Conservation (phyloP, 176 grass and related monocot species). For the Guadua angustifolia region DNA sequence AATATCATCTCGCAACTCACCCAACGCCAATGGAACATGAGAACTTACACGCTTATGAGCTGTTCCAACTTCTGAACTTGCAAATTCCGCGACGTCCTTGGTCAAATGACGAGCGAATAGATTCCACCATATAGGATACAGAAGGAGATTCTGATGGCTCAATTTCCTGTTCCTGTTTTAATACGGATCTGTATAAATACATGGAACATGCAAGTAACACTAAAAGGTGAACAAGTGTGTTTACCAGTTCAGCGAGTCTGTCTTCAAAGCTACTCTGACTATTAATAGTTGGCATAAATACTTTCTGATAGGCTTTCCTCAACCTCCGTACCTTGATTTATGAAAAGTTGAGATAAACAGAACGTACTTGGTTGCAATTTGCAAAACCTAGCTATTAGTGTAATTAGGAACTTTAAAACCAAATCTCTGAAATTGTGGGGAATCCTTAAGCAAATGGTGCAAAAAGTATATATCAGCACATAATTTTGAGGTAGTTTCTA, state of each 20-base stretch:
- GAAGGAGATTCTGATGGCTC: constrained; percentile 50
- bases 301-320: constrained; percentile 79
- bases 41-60: constrained; percentile 36
- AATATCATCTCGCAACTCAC: neutral
- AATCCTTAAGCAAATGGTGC: neutral
- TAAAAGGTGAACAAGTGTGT: constrained; percentile 3
- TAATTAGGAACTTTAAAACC: constrained; percentile 12
- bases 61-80: constrained; percentile 76
- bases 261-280: constrained; percentile 64
- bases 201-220: constrained; percentile 21
- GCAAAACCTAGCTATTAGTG: constrained; percentile 21
- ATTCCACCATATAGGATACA: constrained; percentile 73
- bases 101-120: constrained; percentile 75
- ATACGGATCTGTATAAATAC: constrained; percentile 33
- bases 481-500: neutral
- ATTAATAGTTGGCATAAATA: constrained; percentile 70
- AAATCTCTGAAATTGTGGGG: neutral
- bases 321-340: constrained; percentile 62
- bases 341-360: neutral
- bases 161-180: constrained; percentile 53
- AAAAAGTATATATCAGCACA: neutral
- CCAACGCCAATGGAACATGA: neutral
- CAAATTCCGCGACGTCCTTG: constrained; percentile 82
- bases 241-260: constrained; percentile 73
- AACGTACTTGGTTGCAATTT: constrained; percentile 12